These are phyloP conservation scores for Leucaena leucocephala DNA, from an alignment of 306 rosid genomes.

Conservation along the genomic window DNA sequence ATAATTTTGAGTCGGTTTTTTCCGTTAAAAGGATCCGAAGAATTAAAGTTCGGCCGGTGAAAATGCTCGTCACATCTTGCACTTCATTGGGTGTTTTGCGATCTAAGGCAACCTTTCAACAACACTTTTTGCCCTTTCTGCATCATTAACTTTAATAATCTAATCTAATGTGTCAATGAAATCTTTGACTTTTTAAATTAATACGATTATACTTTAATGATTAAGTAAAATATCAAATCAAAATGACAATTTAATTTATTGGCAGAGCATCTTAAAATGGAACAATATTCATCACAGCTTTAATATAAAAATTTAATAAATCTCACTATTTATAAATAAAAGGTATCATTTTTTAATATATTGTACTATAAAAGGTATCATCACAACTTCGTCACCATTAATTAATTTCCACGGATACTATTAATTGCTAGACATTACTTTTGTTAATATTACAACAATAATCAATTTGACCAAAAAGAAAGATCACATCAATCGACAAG, in stretches of 20 bases:
- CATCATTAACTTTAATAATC: neutral
- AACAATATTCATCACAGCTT: neutral
- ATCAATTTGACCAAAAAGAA: constrained; percentile 1
- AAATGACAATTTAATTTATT: neutral
- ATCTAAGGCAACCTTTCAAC: neutral
- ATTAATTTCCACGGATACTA: neutral
- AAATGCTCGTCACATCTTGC: constrained; percentile 21
- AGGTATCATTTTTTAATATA: neutral
- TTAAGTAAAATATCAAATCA: neutral
- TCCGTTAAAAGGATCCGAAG: neutral
- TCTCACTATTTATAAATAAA: neutral
- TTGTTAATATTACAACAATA: neutral
- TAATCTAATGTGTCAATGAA: constrained; percentile 7
- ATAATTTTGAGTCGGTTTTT: neutral
- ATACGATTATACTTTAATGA: too few relatives aligned
- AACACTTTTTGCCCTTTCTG: neutral
- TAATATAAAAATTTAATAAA: neutral
- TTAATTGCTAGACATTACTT: neutral
- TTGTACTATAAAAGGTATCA: too few relatives aligned
- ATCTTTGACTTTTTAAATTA: neutral
- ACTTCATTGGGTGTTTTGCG: constrained; percentile 1
- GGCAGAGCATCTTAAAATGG: neutral
- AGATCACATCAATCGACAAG: neutral
- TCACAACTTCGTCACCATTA: too few relatives aligned
- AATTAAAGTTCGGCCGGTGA: too few relatives aligned